Evolutionary conservation across 495 filamentous ascomycete species (phyloP).

Genomic region (Ramalina peruviana): DNA sequence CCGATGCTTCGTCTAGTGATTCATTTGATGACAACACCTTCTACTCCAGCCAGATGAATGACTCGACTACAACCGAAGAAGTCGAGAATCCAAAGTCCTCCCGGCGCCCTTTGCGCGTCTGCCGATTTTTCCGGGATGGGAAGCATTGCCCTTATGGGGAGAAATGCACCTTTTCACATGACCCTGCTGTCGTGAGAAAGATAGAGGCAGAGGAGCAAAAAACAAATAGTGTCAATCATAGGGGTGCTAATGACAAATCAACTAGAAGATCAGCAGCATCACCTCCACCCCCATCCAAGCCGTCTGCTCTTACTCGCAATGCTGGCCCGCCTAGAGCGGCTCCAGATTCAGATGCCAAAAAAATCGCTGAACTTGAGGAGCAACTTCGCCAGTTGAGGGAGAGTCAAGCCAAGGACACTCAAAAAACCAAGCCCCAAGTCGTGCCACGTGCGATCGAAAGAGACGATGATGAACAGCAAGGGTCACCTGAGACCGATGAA

Average conservation of each 20-base stretch:
- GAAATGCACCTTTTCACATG: slow-evolving; percentile 16
- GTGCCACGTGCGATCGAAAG: slow-evolving; percentile 4
- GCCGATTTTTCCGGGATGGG: slow-evolving; percentile 15
- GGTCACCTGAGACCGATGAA: slow-evolving; percentile 27
- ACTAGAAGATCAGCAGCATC: background rate
- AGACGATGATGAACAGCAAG: slow-evolving; percentile 11
- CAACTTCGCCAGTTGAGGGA: slow-evolving; percentile 24
- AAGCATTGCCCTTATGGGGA: slow-evolving; percentile 15
- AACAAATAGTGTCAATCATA: slow-evolving; percentile 10
- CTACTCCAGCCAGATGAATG: slow-evolving; percentile 68
- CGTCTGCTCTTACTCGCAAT: background rate
- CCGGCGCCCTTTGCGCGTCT: slow-evolving; percentile 6
- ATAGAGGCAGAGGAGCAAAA: slow-evolving; percentile 9
- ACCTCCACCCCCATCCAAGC: background rate
- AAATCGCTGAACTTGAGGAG: slow-evolving; percentile 15
- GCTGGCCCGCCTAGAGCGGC: background rate
- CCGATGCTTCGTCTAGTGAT: slow-evolving; percentile 46
- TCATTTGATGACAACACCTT: slow-evolving; percentile 90
- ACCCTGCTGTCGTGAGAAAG: slow-evolving; percentile 7
- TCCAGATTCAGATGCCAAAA: slow-evolving; percentile 3
- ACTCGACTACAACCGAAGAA: slow-evolving; percentile 25
- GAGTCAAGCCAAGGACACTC: background rate
- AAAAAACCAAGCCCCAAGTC: background rate
- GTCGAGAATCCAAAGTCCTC: slow-evolving; percentile 9
- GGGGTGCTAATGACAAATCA: slow-evolving; percentile 15